Base-by-base conservation (phyloP, 352 stramenopile genomes). In the Phytophthora sojae region DNA sequence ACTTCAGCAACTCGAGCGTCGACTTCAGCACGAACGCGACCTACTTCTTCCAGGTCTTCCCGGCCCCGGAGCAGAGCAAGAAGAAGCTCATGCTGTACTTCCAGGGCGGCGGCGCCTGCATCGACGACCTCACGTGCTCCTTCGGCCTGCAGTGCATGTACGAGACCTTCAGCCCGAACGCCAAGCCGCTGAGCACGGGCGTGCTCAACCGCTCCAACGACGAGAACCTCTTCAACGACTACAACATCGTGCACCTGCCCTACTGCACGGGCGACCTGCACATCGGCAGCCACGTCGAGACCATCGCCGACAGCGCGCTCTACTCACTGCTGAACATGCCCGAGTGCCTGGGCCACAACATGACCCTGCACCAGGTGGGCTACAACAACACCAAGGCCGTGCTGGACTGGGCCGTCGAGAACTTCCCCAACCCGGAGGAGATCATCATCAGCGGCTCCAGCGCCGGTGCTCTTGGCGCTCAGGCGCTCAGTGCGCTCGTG, bases 31-130 rank as follows among this genome's bases (percentile, higher is more conserved):
- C 80, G 23, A 88, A 87, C 54, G 30, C 73, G 37, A 88, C 85
- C 11, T 94, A 87, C 73, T 92, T 92, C 63, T 92, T 92, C 74
- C 83, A 92, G 67, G 76, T 93, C 15, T 93, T 93, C 68, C 83
- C 86, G 23, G 76, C 78, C 32, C 65, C 71, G 17, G 70, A 82
- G 17, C 55, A 83, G 52, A 74, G 69, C 62, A 91, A 90, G 64
- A 82, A 66, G 37, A 94, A 94, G 69, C 67, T 94, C 15, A 66
- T 94, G 60, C 62, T 94, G 45, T 94, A 86, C 68, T 85, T 94
- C 60, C 84, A 92, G 61, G 85, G 83, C 53, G 85, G 85, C 29
- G 86, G 86, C 56, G 86, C 82, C 15, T 94, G 85, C 49, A 73
- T 91, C 51, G 83, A 92, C 60, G 76, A 90, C 55, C 19, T 67